Conservation (phyloP, 2,329 filamentous ascomycete species). For the Aaosphaeria arxii region DNA sequence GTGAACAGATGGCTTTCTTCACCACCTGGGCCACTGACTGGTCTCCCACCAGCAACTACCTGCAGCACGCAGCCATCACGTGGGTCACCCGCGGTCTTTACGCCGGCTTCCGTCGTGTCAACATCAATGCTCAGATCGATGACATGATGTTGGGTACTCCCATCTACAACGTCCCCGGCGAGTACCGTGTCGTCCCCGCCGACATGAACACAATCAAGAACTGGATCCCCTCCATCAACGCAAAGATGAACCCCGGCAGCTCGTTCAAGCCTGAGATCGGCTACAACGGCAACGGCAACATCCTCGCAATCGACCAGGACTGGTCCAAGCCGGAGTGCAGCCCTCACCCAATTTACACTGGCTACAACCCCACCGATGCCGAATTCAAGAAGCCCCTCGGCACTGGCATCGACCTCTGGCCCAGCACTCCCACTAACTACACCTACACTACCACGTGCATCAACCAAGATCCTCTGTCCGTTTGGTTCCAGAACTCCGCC, state of each 20-base stretch:
- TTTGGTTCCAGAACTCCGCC: conserved; percentile 47
- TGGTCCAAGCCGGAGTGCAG: conserved; percentile 7
- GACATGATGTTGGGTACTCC: not conserved
- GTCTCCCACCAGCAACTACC: not conserved
- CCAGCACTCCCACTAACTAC: conserved; percentile 35
- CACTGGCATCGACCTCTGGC: conserved; percentile 21
- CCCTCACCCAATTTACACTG: conserved; percentile 13
- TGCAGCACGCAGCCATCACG: not conserved
- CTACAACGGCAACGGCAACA: not conserved
- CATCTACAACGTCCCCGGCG: not conserved
- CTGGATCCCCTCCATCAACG: not conserved
- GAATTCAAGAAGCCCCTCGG: conserved; percentile 40
- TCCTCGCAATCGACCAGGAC: conserved; percentile 26
- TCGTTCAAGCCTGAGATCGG: not conserved
- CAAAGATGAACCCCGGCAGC: not conserved
- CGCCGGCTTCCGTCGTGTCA: not conserved
- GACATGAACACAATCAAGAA: not conserved
- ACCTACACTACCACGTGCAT: conserved; percentile 45
- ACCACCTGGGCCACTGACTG: not conserved
- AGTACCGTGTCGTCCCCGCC: not conserved
- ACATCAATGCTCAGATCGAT: not conserved
- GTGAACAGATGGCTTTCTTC: not conserved
- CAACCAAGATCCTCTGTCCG: conserved; percentile 44
- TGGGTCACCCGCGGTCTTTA: not conserved
- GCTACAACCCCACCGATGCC: conserved; percentile 26